Percentiles rank a stretch among this genome's conserved stretches.
phyloP scores from a whole-genome alignment of 768 basidiomycete species.

The Lanmaoa rubissima region DNA sequence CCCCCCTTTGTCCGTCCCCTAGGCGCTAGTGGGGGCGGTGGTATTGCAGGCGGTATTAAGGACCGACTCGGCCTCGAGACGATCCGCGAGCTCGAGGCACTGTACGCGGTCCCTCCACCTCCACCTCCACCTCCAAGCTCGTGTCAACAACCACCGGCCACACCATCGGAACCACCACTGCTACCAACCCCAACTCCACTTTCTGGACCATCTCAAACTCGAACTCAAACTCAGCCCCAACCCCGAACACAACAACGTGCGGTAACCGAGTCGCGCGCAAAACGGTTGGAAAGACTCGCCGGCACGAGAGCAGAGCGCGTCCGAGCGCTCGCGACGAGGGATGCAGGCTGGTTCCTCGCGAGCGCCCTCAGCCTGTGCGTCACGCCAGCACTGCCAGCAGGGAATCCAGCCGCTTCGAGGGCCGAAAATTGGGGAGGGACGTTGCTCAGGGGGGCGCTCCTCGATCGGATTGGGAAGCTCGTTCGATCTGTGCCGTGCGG shows the following conservation, averaged over 20 bases:
- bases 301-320: constrained; percentile 21
- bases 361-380: constrained; percentile 27
- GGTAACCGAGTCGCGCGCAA: background rate
- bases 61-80: constrained; percentile 28
- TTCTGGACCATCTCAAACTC: background rate
- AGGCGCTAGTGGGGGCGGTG: background rate
- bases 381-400: background rate
- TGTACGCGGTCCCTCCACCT: constrained; percentile 10
- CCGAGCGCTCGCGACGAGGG: constrained; percentile 23
- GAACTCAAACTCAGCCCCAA: background rate
- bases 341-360: constrained; percentile 29
- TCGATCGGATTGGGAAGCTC: constrained; percentile 26
- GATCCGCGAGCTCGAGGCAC: constrained; percentile 25
- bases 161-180: background rate
- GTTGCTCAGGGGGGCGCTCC: constrained; percentile 16
- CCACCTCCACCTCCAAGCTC: background rate
- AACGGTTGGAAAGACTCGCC: constrained; percentile 5
- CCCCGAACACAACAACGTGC: background rate
- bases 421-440: background rate
- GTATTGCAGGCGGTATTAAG: constrained; percentile 11
- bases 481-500: constrained; percentile 6
- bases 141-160: background rate
- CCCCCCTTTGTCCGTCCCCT: background rate
- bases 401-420: background rate
- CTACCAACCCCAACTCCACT: background rate